phyloP scores from a whole-genome alignment of 2,329 filamentous ascomycete species.

The Simplicillium sp. region DNA sequence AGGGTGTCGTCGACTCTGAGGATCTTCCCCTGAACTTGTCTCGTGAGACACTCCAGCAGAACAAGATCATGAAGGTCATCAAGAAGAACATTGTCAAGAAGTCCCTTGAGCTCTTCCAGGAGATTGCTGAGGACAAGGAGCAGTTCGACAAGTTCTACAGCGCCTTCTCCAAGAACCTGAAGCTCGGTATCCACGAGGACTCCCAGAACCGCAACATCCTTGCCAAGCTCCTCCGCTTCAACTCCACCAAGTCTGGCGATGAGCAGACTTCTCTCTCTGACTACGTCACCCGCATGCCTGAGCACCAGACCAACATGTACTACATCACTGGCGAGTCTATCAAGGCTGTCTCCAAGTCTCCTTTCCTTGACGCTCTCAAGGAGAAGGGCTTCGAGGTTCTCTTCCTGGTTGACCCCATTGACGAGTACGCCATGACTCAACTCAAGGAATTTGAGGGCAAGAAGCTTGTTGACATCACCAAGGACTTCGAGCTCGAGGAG shows the following conservation, averaged over 20 bases:
- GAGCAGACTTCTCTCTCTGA: conserved; percentile 90
- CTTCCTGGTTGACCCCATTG: conserved; percentile 98
- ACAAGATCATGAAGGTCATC: conserved; percentile 99
- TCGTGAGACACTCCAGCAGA: conserved; percentile 99
- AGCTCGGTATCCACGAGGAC: conserved; percentile 99
- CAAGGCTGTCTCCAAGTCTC: conserved; percentile 96
- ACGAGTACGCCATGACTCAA: conserved; percentile 99
- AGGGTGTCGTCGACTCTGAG: conserved; percentile 99
- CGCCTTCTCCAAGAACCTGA: conserved; percentile 99
- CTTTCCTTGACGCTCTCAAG: conserved; percentile 97
- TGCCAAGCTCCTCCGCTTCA: conserved; percentile 97
- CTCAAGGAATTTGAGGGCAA: conserved; percentile 99
- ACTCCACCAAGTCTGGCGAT: conserved; percentile 97
- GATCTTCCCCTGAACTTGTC: conserved; percentile 98
- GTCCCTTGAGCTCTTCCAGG: conserved; percentile 97
- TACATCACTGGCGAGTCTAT: conserved; percentile 99
- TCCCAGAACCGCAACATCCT: conserved; percentile 88
- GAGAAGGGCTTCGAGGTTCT: conserved; percentile 99
- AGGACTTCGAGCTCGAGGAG: conserved; percentile 99
- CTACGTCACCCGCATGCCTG: conserved; percentile 98
- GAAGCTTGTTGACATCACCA: conserved; percentile 99
- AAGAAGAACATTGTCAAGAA: conserved; percentile 99
- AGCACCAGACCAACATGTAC: conserved; percentile 99
- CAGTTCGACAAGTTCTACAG: conserved; percentile 99
- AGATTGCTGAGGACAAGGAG: conserved; percentile 99